Base-by-base conservation (phyloP, 2,329 filamentous ascomycete genomes). In the Fusarium buharicum region DNA sequence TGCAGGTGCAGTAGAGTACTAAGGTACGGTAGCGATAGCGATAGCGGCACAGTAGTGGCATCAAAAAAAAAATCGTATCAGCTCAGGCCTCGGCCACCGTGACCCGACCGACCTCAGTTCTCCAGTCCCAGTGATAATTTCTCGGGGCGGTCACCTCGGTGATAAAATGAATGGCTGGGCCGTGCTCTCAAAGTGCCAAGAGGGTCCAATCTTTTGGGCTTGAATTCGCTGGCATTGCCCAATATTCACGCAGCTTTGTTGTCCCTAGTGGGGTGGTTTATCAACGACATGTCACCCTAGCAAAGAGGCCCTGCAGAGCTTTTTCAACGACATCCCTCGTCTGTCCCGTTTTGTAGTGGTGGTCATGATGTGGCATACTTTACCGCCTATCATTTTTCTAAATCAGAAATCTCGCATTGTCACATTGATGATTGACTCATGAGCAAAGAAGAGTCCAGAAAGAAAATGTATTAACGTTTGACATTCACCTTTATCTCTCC, bases 131-230 rank as follows among this genome's bases (percentile, higher is more conserved):
- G 10, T 61, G 45, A 33, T 62, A 48, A 47, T 62, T 66, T 46
- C 58, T 59, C 44, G 43, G 55, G 39, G 39, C 50, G 38, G 65
- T 70, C 66, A 52, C 67, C 67, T 66, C 56, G 65, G 67, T 67
- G 67, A 70, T 67, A 70, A 70, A 70, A 70, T 70, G 67, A 70
- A 61, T 65, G 62, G 55, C 57, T 59, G 66, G 66, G 64, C 64
- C 55, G 66, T 67, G 65, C 9, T n/a, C 28, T 18, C 8, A 20
- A 40, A 48, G 50, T 50, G 51, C 63, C 61, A 64, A 61, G 64
- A 60, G 60, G 30, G 13, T n/a, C 30, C 30, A 33, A 47, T 40
- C 61, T 61, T 64, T 64, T 40, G 60, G 61, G 60, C 54, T 34
- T 40, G 50, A 61, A 45, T 53, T 61, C 27, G 49, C 27, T 49